Evolutionary conservation across 1,284 basidiomycete species (phyloP), one percentile per base, ranked within the genome.

Genomic region (Sphaerobolus stellatus): DNA sequence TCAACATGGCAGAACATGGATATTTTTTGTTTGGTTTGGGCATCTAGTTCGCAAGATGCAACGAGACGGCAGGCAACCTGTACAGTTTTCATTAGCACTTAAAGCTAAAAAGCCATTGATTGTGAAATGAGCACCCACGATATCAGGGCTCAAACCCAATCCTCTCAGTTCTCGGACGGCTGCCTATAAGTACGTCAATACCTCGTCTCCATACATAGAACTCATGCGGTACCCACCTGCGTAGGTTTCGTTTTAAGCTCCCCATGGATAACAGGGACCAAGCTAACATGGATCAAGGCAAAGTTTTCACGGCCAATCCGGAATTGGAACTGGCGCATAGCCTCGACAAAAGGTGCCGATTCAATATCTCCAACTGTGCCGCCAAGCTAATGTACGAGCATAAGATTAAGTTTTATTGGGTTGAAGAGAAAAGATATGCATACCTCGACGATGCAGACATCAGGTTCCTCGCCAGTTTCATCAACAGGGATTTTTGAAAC

Each of bases 221-320:
- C 20, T 4, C 13, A 28, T 14, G 29, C 16, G 9, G 20, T 48
- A 27, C 24, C 9, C 20, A 54, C 53, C 71, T 99, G 96, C 0
- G 96, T 99, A 3, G 96, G 96, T 71, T 99, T 99, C 7, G 96
- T 99, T 76, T 99, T 99, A 68, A 98, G 96, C 71, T 99, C 96
- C 53, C 97, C 96, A 56, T 97, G 93, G 76, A 99, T 92, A 63
- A 98, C 92, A 16, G 96, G 96, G 6, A 99, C 94, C 34, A 99
- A 85, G n/a, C 92, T 95, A 56, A 99, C 96, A 66, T 98, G 96
- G 60, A 99, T 90, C 51, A 98, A 83, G 1, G 96, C 96, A 73
- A 99, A 99, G 75, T 99, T 98, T 58, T 95, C 92, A 66, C 92
- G 84, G 22, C 96, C 96, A 27, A 99, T 96, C 55, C 97, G 88